phyloP scores from a whole-genome alignment of 164 flowering plant genomes.

The Vitis vinifera region DNA sequence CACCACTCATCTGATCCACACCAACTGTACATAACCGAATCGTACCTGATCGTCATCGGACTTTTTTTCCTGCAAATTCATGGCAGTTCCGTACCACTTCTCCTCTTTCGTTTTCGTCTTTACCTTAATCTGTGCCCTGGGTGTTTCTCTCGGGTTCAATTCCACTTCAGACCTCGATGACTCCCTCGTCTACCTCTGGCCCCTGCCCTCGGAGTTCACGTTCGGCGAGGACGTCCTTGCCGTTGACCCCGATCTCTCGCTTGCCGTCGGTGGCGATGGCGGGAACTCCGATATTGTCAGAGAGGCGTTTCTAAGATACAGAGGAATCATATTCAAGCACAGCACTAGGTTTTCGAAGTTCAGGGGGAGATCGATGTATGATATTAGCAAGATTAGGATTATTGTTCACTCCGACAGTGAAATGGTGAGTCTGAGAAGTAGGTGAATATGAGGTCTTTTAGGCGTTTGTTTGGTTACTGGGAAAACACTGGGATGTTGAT shows the following conservation, averaged over 20 bases:
- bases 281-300: conserved; percentile 47
- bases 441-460: not conserved
- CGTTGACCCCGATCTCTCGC: conserved; percentile 68
- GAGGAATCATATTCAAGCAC: conserved; percentile 59
- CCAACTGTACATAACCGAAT: no score
- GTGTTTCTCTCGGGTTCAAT: not conserved
- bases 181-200: conserved; percentile 72
- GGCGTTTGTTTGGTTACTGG: not conserved
- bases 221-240: conserved; percentile 60
- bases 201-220: conserved; percentile 62
- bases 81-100: no score
- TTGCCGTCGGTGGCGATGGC: conserved; percentile 47
- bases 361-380: conserved; percentile 31
- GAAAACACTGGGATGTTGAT: not conserved
- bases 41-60: no score
- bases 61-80: no score
- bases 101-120: no score
- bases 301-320: conserved; percentile 68
- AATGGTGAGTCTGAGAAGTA: conserved; percentile 32
- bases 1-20: no score
- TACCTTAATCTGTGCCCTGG: no score
- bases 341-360: conserved; percentile 18
- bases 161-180: conserved; percentile 21
- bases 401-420: conserved; percentile 42
- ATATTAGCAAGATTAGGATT: conserved; percentile 39